Conservation (phyloP, 345 rosid genomes). For the Eucalyptus erythrocorys region DNA sequence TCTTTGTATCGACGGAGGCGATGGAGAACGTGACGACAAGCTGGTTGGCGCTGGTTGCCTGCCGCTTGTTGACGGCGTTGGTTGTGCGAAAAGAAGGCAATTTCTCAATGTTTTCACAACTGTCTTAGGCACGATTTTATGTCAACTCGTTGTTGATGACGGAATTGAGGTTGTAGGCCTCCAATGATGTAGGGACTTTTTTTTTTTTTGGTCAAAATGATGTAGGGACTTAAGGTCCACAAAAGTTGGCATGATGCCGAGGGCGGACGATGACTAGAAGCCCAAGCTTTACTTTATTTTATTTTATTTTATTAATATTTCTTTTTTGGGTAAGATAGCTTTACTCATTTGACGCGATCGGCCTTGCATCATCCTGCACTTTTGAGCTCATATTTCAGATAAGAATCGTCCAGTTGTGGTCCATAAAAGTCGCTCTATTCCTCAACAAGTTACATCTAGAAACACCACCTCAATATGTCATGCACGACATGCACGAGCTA, state of each 20-base stretch:
- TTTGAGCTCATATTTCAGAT: background rate
- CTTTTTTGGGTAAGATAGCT: background rate
- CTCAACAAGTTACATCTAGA: background rate
- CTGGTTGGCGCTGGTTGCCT: background rate
- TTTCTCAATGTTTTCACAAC: background rate
- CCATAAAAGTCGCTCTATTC: background rate
- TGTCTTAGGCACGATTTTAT: background rate
- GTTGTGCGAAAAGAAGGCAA: background rate
- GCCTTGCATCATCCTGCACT: background rate
- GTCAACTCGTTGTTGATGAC: background rate
- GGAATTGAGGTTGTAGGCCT: background rate
- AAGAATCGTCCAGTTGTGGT: background rate
- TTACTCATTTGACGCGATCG: background rate
- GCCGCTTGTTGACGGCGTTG: background rate
- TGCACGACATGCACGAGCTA: background rate
- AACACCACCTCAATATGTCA: background rate
- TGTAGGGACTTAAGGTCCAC: background rate
- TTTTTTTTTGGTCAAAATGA: no score
- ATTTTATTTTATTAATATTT: no score
- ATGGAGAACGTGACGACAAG: background rate
- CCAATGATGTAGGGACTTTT: background rate
- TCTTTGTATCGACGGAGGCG: background rate
- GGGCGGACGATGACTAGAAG: background rate
- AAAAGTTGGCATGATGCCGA: background rate
- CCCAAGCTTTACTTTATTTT: background rate